Base-by-base conservation (phyloP, 2,329 filamentous ascomycete species). In the Coleophoma crateriformis region DNA sequence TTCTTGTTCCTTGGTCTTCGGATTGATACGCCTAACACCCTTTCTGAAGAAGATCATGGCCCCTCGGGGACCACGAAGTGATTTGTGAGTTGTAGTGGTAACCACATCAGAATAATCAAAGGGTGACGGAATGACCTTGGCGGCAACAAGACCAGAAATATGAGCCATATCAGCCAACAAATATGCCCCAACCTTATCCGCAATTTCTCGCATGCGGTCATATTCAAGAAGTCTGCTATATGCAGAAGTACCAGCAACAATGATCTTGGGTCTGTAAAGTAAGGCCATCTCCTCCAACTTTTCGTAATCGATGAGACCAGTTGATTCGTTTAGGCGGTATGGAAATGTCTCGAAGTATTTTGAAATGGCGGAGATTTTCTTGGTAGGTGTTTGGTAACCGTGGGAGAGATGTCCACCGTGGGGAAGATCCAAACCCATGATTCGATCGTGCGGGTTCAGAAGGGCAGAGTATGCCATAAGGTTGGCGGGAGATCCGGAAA, bases 261-360 rank as follows among this genome's bases (percentile, higher is more conserved):
- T 88, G 64, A 96, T 85, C 78, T 96, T 97, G 62, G 94, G 94
- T 51, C 94, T 83, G 77, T 96, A 99, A 61, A 96, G 74, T 63
- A 85, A 77, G 45, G 94, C 92, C 54, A 90, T 78, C 68, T 95
- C 84, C 70, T 95, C 91, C 48, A 99, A 80, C 66, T 87, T 87
- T 64, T 89, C 85, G 71, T 99, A 99, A 75, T 99, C 91, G 64
- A 99, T 99, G 60, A 92, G 77, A 52, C 94, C 94, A 6, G 92
- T 97, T 55, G 84, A 78, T 65, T 95, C 88, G 73, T 96, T 83
- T 48, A 97, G 80, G 52, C 90, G 85, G 77, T 99, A 99, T 5
- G 94, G 94, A 55, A 99, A 76, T 34, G 94, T 99, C 75, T 99
- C 94, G 68, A 99, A 99, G 75, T 99, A 99, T 67, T 95, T 97